Base-by-base conservation (phyloP, 768 basidiomycete species). In the Collybiopsis confluens region DNA sequence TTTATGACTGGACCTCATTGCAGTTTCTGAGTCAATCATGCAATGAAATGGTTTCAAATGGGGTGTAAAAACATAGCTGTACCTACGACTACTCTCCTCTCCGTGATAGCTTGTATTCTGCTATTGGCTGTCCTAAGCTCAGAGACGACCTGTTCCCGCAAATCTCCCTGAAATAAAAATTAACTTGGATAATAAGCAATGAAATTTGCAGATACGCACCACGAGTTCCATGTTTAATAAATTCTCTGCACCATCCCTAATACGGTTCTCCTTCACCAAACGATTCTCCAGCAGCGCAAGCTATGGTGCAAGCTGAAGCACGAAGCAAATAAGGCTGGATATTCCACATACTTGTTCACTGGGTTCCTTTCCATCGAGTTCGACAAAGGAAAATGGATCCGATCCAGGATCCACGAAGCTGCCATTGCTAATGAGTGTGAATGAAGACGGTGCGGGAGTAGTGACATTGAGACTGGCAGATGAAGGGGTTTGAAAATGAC, bases 191-290 rank as follows among this genome's bases (percentile, higher is more conserved):
- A 40, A n/a, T 54, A 45, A 45, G 53, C 54, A 24, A 57, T 57
- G 6, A 57, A 49, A 37, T 66, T 62, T 51, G 45, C 50, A 26
- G 35, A 36, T 10, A 68, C 74, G 61, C 55, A 85, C 85, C 43
- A 74, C 74, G 37, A 83, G 63, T 28, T 76, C 70, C 70, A 90
- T 85, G 60, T 83, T 83, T 13, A 97, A 73, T 56, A 98, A 77
- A 60, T 89, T 93, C 73, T 95, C 92, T 1, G 94, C 94, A 10
- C 94, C 94, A 67, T 93, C 92, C 65, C 85, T 92, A 57, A 97
- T 92, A 52, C 88, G 78, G 57, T 82, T 83, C 70, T 94, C 87
- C 56, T 89, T 77, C 50, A 82, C 80, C 18, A 95, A 74, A 62
- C 85, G 82, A 51, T 76, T 78, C 46, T 81, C 80, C 18, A 97